These are phyloP conservation scores for Cercospora berteroae DNA, from an alignment of 2,329 filamentous ascomycete species.

Conservation along the genomic window DNA sequence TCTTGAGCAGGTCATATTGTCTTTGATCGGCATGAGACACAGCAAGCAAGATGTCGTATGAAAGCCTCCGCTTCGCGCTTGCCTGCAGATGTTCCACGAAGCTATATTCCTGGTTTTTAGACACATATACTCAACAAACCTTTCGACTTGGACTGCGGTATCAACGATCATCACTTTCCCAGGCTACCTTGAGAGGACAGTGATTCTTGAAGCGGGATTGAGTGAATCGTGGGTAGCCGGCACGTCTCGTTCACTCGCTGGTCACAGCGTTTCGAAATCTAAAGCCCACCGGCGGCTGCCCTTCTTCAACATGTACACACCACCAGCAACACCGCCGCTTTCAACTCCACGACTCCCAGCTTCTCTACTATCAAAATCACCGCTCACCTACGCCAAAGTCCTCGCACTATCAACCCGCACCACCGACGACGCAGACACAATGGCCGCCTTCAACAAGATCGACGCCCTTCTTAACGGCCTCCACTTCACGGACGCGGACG, in stretches of 20 bases:
- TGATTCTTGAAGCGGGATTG: not conserved
- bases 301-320: not conserved
- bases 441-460: not conserved
- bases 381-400: not conserved
- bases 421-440: not conserved
- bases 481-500: not conserved
- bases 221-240: not conserved
- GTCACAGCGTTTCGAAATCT: not conserved
- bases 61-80: not conserved
- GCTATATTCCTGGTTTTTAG: not conserved
- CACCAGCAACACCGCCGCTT: not conserved
- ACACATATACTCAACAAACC: not conserved
- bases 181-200: not conserved
- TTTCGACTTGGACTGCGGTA: not conserved
- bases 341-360: not conserved
- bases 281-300: not conserved
- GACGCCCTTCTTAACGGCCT: not conserved
- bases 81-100: not conserved
- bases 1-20: not conserved
- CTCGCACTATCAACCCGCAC: not conserved
- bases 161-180: not conserved
- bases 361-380: too few relatives aligned
- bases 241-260: not conserved
- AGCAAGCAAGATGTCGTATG: not conserved
- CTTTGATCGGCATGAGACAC: not conserved